Evolutionary conservation across 768 basidiomycete species (phyloP).

Genomic region (Paxillus ammoniavirescens): DNA sequence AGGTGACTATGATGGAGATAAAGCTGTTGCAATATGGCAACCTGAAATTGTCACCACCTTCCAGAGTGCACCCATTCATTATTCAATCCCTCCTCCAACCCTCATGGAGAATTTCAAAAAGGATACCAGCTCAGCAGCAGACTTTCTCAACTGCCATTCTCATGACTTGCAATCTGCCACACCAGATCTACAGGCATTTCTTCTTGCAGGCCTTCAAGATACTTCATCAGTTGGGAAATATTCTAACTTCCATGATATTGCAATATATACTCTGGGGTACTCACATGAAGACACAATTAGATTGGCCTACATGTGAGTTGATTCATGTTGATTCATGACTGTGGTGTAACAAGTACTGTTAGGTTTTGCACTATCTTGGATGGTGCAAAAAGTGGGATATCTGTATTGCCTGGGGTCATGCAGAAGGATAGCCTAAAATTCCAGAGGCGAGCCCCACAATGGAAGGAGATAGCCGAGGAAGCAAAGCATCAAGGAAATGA

Average conservation of each 20-base stretch:
- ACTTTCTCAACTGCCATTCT: background rate
- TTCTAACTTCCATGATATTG: constrained; percentile 53
- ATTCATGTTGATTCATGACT: background rate
- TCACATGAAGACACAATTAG: constrained; percentile 43
- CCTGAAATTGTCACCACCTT: constrained; percentile 54
- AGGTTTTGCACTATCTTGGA: constrained; percentile 59
- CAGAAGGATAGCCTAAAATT: constrained; percentile 27
- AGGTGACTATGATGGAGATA: constrained; percentile 78
- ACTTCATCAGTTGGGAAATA: constrained; percentile 51
- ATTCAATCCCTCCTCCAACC: constrained; percentile 47
- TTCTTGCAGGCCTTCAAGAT: constrained; percentile 51
- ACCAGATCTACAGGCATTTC: constrained; percentile 42
- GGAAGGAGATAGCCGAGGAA: constrained; percentile 17
- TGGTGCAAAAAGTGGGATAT: constrained; percentile 57
- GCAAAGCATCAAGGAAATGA: background rate
- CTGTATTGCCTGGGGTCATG: constrained; percentile 35
- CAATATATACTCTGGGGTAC: constrained; percentile 55
- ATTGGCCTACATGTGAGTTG: constrained; percentile 52
- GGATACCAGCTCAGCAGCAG: background rate
- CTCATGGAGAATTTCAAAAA: constrained; percentile 40
- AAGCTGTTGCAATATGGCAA: constrained; percentile 56
- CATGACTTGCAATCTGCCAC: constrained; percentile 9
- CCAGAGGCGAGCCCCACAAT: constrained; percentile 25
- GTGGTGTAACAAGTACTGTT: background rate
- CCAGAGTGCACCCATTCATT: constrained; percentile 47